A percentile compares a stretch with the other conserved stretches of the same genome.
These are phyloP conservation scores for Tephrocybe sp. DNA, from an alignment of 768 basidiomycete genomes.

Conservation along the genomic window DNA sequence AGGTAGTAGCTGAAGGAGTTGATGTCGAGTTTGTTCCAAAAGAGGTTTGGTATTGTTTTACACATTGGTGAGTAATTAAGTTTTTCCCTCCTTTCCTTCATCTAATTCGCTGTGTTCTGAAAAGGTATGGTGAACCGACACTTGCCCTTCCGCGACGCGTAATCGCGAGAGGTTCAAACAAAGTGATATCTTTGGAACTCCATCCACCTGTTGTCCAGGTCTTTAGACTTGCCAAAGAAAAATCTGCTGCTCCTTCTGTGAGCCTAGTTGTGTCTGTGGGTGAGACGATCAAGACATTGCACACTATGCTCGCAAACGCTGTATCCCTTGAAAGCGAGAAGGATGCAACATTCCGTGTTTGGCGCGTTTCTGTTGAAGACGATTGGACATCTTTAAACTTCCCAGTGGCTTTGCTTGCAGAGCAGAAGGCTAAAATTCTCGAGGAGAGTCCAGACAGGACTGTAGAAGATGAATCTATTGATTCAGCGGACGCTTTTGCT, in stretches of 20 bases:
- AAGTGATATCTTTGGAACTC: constrained; percentile 62
- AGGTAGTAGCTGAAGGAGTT: constrained; percentile 51
- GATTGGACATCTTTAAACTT: constrained; percentile 33
- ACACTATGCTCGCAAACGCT: constrained; percentile 35
- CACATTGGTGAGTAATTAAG: constrained; percentile 56
- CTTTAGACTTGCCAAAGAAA: constrained; percentile 38
- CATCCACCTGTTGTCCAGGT: constrained; percentile 65
- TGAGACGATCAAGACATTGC: constrained; percentile 44
- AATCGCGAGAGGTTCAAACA: constrained; percentile 52
- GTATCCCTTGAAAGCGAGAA: constrained; percentile 28
- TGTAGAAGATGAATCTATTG: constrained; percentile 56
- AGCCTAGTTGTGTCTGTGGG: constrained; percentile 49
- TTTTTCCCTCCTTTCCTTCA: neutral
- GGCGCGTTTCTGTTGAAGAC: constrained; percentile 49
- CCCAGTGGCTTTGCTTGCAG: constrained; percentile 26
- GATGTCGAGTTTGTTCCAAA: constrained; percentile 77
- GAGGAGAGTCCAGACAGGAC: constrained; percentile 40
- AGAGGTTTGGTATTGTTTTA: constrained; percentile 66
- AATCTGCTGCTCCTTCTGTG: constrained; percentile 25
- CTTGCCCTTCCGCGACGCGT: constrained; percentile 64
- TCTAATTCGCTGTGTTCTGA: neutral
- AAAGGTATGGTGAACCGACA: constrained; percentile 69
- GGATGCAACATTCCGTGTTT: constrained; percentile 52
- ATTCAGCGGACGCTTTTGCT: constrained; percentile 66
- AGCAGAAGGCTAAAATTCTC: constrained; percentile 37